Percentiles rank a stretch among this genome's conserved stretches.
Conservation (phyloP, 371 early-diverging fungal genomes). For the Mortierella sp. region DNA sequence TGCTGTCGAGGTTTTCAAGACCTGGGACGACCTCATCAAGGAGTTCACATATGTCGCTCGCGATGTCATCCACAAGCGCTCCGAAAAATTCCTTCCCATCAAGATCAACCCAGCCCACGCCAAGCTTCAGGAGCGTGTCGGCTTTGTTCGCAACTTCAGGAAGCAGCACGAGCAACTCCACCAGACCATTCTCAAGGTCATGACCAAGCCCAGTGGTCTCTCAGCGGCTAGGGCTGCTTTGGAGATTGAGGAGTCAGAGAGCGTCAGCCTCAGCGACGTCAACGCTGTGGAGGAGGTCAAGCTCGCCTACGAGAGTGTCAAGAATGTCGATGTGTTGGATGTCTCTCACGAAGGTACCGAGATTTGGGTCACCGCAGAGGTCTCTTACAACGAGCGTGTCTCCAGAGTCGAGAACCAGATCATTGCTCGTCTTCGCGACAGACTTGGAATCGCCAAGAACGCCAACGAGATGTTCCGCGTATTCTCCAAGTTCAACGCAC, state of each 20-base stretch:
- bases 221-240: constrained; percentile 65
- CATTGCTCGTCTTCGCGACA: constrained; percentile 93
- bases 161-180: constrained; percentile 97
- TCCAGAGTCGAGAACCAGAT: constrained; percentile 97
- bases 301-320: constrained; percentile 93
- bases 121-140: constrained; percentile 93
- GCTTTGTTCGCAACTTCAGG: constrained; percentile 92
- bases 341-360: constrained; percentile 95
- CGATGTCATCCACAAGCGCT: constrained; percentile 92
- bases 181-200: constrained; percentile 94
- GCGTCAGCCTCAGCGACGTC: constrained; percentile 74
- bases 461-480: constrained; percentile 99
- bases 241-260: constrained; percentile 69
- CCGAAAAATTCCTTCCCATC: constrained; percentile 95
- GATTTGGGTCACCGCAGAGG: constrained; percentile 93
- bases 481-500: constrained; percentile 98
- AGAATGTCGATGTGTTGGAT: constrained; percentile 95
- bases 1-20: constrained; percentile 89
- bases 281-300: constrained; percentile 93
- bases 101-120: constrained; percentile 94
- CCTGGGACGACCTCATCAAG: constrained; percentile 96
- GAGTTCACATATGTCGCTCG: constrained; percentile 97
- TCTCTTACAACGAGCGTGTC: constrained; percentile 94
- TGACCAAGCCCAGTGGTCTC: constrained; percentile 78
- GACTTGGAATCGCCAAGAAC: constrained; percentile 94